Base-by-base conservation (phyloP, 345 rosid genomes). In the Lepidium aucheri region DNA sequence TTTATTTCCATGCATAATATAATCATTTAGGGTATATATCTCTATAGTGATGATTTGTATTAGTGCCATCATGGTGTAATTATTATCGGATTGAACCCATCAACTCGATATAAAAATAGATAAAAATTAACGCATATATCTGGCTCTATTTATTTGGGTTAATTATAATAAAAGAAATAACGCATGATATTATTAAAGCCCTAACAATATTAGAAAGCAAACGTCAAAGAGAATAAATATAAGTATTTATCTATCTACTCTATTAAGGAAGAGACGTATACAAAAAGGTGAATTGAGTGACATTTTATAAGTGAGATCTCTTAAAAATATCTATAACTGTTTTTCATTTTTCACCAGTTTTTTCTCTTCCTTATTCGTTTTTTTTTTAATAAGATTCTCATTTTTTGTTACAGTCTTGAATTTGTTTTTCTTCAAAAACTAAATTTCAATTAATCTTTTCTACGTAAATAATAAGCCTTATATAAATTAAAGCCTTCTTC, bases 381-480 rank as follows among this genome's bases (percentile, higher is more conserved):
- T 71, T 11, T 69, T 71, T 50, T 49, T 30, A 18, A 6, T 34
- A 39, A 46, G 51, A 72, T 53, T 64, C 76, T 58, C 65, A 63
- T 40, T 40, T 18, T 18, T 40, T 41, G 6, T 72, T 57, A 56
- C 76, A 57, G 26, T 64, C 65, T 64, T 60, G 9, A 47, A 18
- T 63, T 62, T 43, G 13, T 40, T 72, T 24, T 10, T 8, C 16
- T 58, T 58, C 60, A 22, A 32, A 53, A 65, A 46, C 18, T 65
- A 65, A 57, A 57, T 12, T 64, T 64, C 11, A 47, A 53, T 24
- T 7, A 38, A 17, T 63, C 63, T 36, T 26, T 53, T n/a, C 50
- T 36, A 34, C 16, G 53, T 8, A 36, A 53, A 8, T 41, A 52
- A 43, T 12, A 51, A 52, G 12, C 32, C 44, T 53, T 60, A 41